Evolutionary conservation across 768 basidiomycete genomes (phyloP), one percentile per base, ranked within the genome.

Genomic region (Kwoniella shandongensis): DNA sequence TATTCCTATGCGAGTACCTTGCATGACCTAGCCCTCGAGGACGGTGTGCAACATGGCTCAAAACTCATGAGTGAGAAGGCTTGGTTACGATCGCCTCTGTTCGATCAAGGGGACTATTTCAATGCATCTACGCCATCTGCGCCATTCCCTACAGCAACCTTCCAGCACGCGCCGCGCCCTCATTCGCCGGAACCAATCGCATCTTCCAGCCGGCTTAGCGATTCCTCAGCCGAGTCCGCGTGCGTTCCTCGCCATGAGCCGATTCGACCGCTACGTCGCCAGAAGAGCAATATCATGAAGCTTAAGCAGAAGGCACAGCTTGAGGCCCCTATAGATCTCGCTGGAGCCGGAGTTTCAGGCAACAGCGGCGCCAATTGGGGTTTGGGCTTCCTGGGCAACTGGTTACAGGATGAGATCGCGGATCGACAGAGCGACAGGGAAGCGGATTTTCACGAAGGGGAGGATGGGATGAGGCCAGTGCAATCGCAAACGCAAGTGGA

Each of bases 1-100:
- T 66, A 61, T 40, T 68, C 66, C n/a, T 71, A 63, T 44, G 69
- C 69, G 11, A 58, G 54, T 23, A 61, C 55, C 8, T 20, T 71
- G 23, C 69, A 71, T 46, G 66, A 71, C 48, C 55, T 68, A 12
- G 69, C 64, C 1, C 18, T 63, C 4, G 64, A 61, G 17, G 61
- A 57, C 3, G 67, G 57, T 4, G 8, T 57, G 3, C 44, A 54
- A 36, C 57, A 51, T 20, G 67, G 63, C 8, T 32, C 22, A 11
- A 36, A 52, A 20, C 26, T 69, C 20, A 65, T 69, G 63, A 54
- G 23, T 13, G 67, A 62, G 47, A 69, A 65, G 49, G 63, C 67
- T 11, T 69, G 67, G 67, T 25, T 69, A 39, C 26, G 63, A 40
- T 44, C 60, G 13, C 51, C 56, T 29, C 30, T 53, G 8, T 53